These are phyloP conservation scores for Vitis riparia DNA, from an alignment of 164 flowering plant species.

Conservation along the genomic window DNA sequence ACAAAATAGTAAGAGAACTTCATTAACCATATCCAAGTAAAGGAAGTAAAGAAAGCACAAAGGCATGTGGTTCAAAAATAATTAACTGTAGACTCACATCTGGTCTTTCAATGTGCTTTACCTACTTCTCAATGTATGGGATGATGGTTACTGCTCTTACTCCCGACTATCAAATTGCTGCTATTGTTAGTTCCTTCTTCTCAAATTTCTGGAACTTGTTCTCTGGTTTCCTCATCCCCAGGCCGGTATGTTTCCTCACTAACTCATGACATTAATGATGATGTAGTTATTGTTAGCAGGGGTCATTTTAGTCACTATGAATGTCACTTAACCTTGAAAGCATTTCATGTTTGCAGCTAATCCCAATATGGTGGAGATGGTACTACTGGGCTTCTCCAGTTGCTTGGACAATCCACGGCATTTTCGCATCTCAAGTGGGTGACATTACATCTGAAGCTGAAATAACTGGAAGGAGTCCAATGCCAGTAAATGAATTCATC, in stretches of 20 bases:
- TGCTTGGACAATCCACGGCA: no score
- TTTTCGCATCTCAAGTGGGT: constrained; percentile 36
- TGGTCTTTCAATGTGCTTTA: constrained; percentile 15
- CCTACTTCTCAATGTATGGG: constrained; percentile 29
- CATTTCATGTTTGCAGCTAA: constrained; percentile 4
- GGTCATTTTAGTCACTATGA: no score
- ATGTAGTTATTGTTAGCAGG: no score
- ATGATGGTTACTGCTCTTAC: constrained; percentile 56
- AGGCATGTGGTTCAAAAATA: not conserved
- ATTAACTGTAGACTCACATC: constrained; percentile 29
- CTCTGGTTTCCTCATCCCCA: constrained; percentile 12
- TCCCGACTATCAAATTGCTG: constrained; percentile 25
- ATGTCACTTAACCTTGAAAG: no score
- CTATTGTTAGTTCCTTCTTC: no score
- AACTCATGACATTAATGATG: not conserved
- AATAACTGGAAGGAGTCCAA: not conserved
- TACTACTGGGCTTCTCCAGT: no score
- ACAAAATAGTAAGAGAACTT: not conserved
- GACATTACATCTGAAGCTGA: constrained; percentile 7
- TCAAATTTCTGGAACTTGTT: no score
- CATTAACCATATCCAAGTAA: no score
- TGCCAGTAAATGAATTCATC: constrained; percentile 9
- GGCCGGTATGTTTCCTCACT: constrained; percentile 28
- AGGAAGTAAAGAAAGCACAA: not conserved
- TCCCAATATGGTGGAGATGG: no score